Conservation (phyloP, 352 stramenopile genomes). For the Halophytophthora batemanensis region DNA sequence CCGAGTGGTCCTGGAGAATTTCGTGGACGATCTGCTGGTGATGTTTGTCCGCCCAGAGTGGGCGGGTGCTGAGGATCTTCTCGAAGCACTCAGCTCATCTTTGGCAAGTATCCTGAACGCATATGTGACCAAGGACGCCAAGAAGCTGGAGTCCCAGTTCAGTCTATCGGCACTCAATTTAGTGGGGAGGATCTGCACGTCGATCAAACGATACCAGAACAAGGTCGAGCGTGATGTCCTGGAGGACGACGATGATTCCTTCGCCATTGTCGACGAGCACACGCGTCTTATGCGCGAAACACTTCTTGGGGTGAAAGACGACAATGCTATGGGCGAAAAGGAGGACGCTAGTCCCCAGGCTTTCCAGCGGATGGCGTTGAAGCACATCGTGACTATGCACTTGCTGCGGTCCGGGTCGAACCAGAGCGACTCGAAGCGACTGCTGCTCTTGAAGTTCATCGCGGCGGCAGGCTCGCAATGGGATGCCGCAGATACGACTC, state of each 20-base stretch:
- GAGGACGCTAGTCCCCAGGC: background rate
- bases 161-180: constrained; percentile 65
- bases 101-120: constrained; percentile 63
- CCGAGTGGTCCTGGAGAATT: constrained; percentile 75
- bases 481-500: constrained; percentile 3
- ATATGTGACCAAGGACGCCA: constrained; percentile 52
- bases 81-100: constrained; percentile 65
- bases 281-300: constrained; percentile 23
- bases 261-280: constrained; percentile 53
- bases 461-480: constrained; percentile 17
- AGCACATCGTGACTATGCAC: constrained; percentile 64
- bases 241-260: constrained; percentile 41
- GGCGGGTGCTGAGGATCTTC: constrained; percentile 65
- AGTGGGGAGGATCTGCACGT: constrained; percentile 73
- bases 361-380: constrained; percentile 35
- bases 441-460: constrained; percentile 64
- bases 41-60: constrained; percentile 84
- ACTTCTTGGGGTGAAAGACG: constrained; percentile 10
- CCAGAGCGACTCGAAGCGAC: constrained; percentile 41
- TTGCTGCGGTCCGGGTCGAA: constrained; percentile 33
- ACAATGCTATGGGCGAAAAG: constrained; percentile 1
- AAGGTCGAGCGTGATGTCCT: constrained; percentile 26
- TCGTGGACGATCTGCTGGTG: constrained; percentile 77
- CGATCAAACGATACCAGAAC: constrained; percentile 63
- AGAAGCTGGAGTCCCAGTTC: constrained; percentile 65